Conservation (phyloP, 208 protist species). For the Leishmania turanica region DNA sequence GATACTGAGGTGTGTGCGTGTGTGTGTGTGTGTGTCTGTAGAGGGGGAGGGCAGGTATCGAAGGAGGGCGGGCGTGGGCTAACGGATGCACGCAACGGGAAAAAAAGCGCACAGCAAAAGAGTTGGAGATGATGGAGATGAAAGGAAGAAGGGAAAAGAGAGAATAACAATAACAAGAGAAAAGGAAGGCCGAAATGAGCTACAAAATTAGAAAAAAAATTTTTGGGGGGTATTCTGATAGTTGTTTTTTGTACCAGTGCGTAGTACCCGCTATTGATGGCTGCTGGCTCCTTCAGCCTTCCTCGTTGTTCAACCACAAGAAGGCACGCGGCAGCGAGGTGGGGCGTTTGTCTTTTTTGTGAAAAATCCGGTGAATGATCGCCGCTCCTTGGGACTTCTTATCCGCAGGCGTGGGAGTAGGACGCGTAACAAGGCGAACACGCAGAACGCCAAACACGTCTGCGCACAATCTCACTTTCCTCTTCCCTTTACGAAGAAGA, state of each 20-base stretch:
- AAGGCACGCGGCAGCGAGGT: not conserved
- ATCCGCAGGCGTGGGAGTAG: not conserved
- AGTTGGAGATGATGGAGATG: not conserved
- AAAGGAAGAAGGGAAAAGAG: not conserved
- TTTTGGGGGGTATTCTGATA: not conserved
- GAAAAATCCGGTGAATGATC: not conserved
- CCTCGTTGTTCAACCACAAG: not conserved
- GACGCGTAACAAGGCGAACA: not conserved
- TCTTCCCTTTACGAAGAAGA: constrained; percentile 4
- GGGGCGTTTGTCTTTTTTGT: not conserved
- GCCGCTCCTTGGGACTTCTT: not conserved
- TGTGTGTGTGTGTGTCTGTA: too few relatives aligned
- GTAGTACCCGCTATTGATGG: not conserved
- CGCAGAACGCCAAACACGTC: not conserved
- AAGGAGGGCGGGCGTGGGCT: not conserved
- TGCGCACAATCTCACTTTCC: not conserved
- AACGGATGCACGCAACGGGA: not conserved
- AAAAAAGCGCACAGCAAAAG: not conserved
- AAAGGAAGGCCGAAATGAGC: not conserved
- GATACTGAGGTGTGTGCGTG: too few relatives aligned
- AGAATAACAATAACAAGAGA: not conserved
- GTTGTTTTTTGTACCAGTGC: not conserved
- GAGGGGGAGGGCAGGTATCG: not conserved
- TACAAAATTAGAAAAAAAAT: not conserved
- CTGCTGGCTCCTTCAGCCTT: not conserved